Evolutionary conservation across 441 rosid species (phyloP), one percentile per base, ranked within the genome.

Genomic region (Melianthus villosus): DNA sequence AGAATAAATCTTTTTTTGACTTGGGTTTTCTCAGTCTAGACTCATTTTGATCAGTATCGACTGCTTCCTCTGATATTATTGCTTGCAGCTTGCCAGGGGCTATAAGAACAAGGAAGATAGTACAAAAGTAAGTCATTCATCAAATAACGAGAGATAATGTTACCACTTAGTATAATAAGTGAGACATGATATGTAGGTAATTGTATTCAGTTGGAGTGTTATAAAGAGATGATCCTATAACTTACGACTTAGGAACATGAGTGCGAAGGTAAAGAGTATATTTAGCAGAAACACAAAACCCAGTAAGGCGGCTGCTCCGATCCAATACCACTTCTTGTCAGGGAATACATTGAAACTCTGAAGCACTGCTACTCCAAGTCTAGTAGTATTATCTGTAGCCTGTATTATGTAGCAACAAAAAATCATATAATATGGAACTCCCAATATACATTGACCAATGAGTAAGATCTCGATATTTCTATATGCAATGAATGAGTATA

Each of bases 11-110:
- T 53, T 49, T 61, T 30, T 49, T 54, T 11, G 71, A 65, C 25
- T 14, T 22, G 9, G 54, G 50, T 42, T 50, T 48, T 46, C 26
- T 39, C 25, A 57, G 28, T 20, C 68, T 58, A 14, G 56, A 41
- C 9, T 53, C 57, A 9, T 47, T 59, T 14, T 50, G 44, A 1
- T 23, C 54, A 18, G 16, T 60, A 37, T 62, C 68, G 43, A 47
- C 57, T 22, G 51, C 40, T 43, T 77, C 96, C 50, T 79, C 74
- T 20, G 93, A 64, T 23, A 83, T 51, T 25, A 59, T 32, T 27
- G 95, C 85, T 56, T 83, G 95, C 44, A 64, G 54, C 35, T 76
- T 83, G 25, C 83, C 76, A 36, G 59, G 70, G 51, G 93, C 95
- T 83, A 32, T 49, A 16, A 26, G 4, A 27, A 14, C 23, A 49